Conservation (phyloP, 2,329 filamentous ascomycete genomes). For the Metarhizium rileyi region DNA sequence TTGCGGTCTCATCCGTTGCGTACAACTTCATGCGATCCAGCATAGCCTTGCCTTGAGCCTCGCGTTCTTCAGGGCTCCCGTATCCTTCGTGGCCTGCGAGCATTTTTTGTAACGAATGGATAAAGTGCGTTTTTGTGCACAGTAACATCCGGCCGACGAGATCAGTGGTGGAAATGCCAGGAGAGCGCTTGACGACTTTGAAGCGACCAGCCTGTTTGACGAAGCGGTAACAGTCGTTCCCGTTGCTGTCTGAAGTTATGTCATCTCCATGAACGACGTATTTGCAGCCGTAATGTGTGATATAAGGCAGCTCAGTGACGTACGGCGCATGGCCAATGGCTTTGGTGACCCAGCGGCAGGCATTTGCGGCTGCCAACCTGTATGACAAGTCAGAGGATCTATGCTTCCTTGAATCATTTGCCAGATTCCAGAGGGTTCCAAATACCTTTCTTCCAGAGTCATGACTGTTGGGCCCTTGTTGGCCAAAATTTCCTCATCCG, state of each 20-base stretch:
- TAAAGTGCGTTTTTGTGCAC: slow-evolving; percentile 90
- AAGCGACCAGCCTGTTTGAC: slow-evolving; percentile 91
- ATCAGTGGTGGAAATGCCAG: slow-evolving; percentile 93
- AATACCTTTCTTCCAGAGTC: slow-evolving; percentile 77
- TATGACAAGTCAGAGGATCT: neutral
- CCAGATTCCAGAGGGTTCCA: neutral
- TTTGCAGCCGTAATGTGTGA: slow-evolving; percentile 87
- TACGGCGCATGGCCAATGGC: slow-evolving; percentile 84
- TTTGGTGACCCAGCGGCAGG: slow-evolving; percentile 86
- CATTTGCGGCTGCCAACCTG: slow-evolving; percentile 80
- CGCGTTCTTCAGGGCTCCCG: slow-evolving; percentile 58
- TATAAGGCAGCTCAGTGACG: slow-evolving; percentile 88
- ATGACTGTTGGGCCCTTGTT: slow-evolving; percentile 99
- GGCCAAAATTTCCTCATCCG: slow-evolving; percentile 86
- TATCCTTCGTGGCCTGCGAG: slow-evolving; percentile 64
- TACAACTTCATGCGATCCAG: slow-evolving; percentile 71
- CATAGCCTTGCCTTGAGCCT: slow-evolving; percentile 57
- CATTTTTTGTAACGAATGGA: slow-evolving; percentile 62
- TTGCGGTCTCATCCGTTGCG: slow-evolving; percentile 75
- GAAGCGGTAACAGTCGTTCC: slow-evolving; percentile 95
- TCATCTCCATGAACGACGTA: slow-evolving; percentile 97
- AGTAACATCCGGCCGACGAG: slow-evolving; percentile 96
- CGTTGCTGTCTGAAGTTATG: slow-evolving; percentile 87
- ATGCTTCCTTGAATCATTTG: neutral
- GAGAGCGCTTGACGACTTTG: slow-evolving; percentile 93